phyloP scores from a whole-genome alignment of 768 basidiomycete genomes.

The Termitomyces titanicus region DNA sequence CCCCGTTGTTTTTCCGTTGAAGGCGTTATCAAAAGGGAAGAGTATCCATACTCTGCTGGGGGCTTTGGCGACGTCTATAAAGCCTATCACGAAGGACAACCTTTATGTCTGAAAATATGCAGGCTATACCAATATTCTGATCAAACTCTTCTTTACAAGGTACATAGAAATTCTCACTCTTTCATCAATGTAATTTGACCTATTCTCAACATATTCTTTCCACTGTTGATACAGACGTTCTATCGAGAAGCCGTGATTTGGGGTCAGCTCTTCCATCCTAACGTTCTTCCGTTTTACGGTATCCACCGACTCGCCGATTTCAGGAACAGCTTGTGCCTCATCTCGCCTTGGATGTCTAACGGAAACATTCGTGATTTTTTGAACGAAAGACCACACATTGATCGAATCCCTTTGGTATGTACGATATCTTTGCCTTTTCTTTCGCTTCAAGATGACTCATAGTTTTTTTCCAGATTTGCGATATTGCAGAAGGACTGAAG shows the following conservation, averaged over 20 bases:
- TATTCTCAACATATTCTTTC: not conserved
- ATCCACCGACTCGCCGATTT: constrained; percentile 27
- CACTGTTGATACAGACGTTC: not conserved
- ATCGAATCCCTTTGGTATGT: not conserved
- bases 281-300: constrained; percentile 34
- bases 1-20: constrained; percentile 21
- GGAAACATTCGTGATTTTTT: constrained; percentile 27
- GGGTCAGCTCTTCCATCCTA: constrained; percentile 11
- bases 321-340: constrained; percentile 24
- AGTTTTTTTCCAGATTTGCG: constrained; percentile 18
- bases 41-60: constrained; percentile 16
- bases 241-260: constrained; percentile 8
- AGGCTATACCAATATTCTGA: constrained; percentile 19
- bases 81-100: constrained; percentile 14
- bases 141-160: constrained; percentile 19
- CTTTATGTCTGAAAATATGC: constrained; percentile 24
- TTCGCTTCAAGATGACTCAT: constrained; percentile 8
- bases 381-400: constrained; percentile 5
- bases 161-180: not conserved
- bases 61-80: constrained; percentile 26
- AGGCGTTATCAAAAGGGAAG: constrained; percentile 1
- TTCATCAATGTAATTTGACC: not conserved
- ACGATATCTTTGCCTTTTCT: not conserved
- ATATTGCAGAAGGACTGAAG: constrained; percentile 27
- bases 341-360: constrained; percentile 34